A percentile compares a stretch with the other conserved stretches of the same genome.
phyloP scores from a whole-genome alignment of 208 protist genomes.

The Wallacemonas sp. region DNA sequence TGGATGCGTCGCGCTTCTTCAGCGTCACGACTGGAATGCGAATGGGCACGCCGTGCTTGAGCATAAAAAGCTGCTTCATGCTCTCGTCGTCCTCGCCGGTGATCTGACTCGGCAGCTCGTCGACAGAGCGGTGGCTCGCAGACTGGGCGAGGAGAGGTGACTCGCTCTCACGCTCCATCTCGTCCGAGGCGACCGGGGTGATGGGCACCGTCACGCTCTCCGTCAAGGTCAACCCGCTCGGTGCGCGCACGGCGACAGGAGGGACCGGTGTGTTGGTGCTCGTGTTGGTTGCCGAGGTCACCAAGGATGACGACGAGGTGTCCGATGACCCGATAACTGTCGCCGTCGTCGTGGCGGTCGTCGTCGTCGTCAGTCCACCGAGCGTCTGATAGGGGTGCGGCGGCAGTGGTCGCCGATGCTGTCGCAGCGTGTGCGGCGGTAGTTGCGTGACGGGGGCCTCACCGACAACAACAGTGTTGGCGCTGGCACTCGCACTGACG shows the following conservation, averaged over 20 bases:
- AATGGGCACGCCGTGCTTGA: background rate
- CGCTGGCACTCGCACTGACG: too few relatives aligned
- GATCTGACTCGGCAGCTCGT: background rate
- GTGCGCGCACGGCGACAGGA: background rate
- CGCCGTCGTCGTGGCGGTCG: background rate
- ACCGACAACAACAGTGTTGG: background rate
- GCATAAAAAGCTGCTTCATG: conserved; percentile 6
- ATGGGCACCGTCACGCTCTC: too few relatives aligned
- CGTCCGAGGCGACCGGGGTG: too few relatives aligned
- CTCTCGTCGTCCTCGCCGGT: background rate
- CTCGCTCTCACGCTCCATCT: too few relatives aligned
- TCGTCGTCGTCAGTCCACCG: too few relatives aligned
- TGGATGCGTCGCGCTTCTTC: background rate
- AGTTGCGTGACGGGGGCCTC: background rate
- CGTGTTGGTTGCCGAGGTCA: background rate
- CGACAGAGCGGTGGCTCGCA: conserved; percentile 4
- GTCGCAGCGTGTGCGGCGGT: background rate
- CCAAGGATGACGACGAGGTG: background rate
- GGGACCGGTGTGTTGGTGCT: background rate
- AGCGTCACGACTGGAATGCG: background rate
- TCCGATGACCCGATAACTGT: background rate
- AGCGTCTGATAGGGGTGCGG: background rate
- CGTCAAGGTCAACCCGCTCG: too few relatives aligned
- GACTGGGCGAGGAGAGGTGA: too few relatives aligned
- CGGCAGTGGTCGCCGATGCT: background rate